Conservation (phyloP, 306 rosid species). For the Gleditsia sinensis region DNA sequence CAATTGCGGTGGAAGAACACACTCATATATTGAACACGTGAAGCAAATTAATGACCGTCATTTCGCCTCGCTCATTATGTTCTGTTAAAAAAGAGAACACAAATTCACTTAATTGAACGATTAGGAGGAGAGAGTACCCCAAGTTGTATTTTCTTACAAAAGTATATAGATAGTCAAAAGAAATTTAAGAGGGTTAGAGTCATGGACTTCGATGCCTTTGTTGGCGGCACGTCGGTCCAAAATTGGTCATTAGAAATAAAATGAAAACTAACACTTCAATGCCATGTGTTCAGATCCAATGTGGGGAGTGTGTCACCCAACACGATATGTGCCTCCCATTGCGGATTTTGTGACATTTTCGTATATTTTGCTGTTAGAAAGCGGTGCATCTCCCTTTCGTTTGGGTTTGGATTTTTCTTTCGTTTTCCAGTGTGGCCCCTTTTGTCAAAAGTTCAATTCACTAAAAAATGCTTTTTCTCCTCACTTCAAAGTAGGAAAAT, state of each 20-base stretch:
- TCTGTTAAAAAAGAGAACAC: background rate
- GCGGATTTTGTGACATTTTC: background rate
- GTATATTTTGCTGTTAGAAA: background rate
- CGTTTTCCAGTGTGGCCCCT: background rate
- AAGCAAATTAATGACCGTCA: background rate
- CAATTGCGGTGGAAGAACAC: too few species aligned
- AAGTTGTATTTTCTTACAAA: too few species aligned
- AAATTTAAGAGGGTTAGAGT: background rate
- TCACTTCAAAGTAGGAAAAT: too few species aligned
- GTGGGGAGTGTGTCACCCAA: background rate
- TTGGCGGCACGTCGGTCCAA: conserved; percentile 17
- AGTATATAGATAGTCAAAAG: too few species aligned
- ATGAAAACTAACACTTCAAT: background rate
- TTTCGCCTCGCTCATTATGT: background rate
- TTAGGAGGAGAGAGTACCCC: too few species aligned
- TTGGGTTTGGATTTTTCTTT: background rate
- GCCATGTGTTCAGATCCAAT: background rate
- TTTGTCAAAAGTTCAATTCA: background rate
- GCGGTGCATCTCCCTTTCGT: background rate
- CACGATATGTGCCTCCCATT: conserved; percentile 14
- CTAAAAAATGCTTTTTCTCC: too few species aligned
- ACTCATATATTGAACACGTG: background rate
- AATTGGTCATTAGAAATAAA: background rate
- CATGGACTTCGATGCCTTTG: background rate
- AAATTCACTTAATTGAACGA: background rate